Percentiles rank a stretch among this genome's conserved stretches.
phyloP scores from a whole-genome alignment of 371 early-diverging fungal genomes.

The Mucor velutinosus region DNA sequence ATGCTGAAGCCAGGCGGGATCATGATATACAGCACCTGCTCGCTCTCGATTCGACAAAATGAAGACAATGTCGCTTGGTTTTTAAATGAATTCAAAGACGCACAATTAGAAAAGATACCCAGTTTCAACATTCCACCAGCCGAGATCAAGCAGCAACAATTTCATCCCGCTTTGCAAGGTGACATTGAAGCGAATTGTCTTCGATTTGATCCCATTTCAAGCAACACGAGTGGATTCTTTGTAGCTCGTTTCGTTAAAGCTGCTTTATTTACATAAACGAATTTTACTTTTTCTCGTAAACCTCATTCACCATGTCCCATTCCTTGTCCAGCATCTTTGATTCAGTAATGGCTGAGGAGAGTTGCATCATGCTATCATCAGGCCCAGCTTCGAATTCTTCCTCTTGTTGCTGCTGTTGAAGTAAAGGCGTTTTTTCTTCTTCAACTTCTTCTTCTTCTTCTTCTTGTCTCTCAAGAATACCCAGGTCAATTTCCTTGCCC shows the following conservation, averaged over 20 bases:
- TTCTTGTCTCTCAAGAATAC: conserved; percentile 9
- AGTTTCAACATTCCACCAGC: conserved; percentile 28
- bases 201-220: conserved; percentile 68
- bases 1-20: conserved; percentile 72
- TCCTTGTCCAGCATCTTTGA: conserved; percentile 21
- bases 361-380: conserved; percentile 20
- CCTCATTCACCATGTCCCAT: conserved; percentile 30
- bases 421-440: not conserved
- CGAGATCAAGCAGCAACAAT: conserved; percentile 53
- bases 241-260: conserved; percentile 68
- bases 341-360: conserved; percentile 3
- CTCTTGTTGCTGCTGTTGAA: not conserved
- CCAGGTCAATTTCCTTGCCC: conserved; percentile 14
- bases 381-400: conserved; percentile 22
- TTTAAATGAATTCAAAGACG: conserved; percentile 46
- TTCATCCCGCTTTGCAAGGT: conserved; percentile 10
- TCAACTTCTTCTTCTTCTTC: conserved; percentile 7
- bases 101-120: conserved; percentile 56
- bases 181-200: conserved; percentile 38
- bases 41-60: conserved; percentile 77
- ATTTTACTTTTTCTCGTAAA: conserved; percentile 15
- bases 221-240: conserved; percentile 77
- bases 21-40: conserved; percentile 89
- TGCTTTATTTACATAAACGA: not conserved
- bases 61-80: conserved; percentile 84